A percentile compares a stretch with the other conserved stretches of the same genome.
These are phyloP conservation scores for Phytophthora meadii DNA, from an alignment of 352 stramenopile genomes.

Conservation along the genomic window DNA sequence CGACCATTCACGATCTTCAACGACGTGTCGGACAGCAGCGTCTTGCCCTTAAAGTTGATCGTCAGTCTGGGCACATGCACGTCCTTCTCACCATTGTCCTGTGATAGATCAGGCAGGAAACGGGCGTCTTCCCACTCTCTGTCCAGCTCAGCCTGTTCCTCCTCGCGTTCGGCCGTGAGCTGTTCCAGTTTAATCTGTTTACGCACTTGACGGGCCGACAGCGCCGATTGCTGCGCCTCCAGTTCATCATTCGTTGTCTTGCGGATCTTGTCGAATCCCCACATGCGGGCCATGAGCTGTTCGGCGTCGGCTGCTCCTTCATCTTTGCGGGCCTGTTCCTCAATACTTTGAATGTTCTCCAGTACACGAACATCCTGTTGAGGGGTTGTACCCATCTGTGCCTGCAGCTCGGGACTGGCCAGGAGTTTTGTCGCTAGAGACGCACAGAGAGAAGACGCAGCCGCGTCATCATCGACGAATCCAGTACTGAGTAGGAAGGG, in stretches of 20 bases:
- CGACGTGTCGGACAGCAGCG: constrained; percentile 84
- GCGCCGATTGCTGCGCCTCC: constrained; percentile 74
- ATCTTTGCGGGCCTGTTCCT: constrained; percentile 68
- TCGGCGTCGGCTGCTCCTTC: constrained; percentile 58
- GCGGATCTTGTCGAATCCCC: constrained; percentile 88
- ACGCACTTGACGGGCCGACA: constrained; percentile 81
- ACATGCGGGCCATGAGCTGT: constrained; percentile 83
- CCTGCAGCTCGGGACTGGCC: constrained; percentile 36
- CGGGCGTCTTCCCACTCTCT: constrained; percentile 83
- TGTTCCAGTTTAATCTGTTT: constrained; percentile 81
- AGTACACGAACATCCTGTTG: constrained; percentile 61
- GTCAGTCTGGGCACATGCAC: constrained; percentile 89
- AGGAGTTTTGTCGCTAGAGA: constrained; percentile 49
- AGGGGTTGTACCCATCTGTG: constrained; percentile 8
- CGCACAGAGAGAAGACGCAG: constrained; percentile 47
- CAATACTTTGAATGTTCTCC: constrained; percentile 71
- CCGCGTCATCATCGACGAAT: constrained; percentile 52
- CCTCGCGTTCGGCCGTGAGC: constrained; percentile 63
- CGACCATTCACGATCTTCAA: constrained; percentile 88
- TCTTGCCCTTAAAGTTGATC: constrained; percentile 93
- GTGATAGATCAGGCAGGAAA: constrained; percentile 75
- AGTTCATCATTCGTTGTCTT: constrained; percentile 78
- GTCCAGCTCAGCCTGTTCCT: constrained; percentile 69
- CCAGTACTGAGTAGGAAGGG: constrained; percentile 73
- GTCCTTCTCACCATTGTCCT: constrained; percentile 86